phyloP scores from a whole-genome alignment of 306 rosid genomes.

The Cucumis sativus region DNA sequence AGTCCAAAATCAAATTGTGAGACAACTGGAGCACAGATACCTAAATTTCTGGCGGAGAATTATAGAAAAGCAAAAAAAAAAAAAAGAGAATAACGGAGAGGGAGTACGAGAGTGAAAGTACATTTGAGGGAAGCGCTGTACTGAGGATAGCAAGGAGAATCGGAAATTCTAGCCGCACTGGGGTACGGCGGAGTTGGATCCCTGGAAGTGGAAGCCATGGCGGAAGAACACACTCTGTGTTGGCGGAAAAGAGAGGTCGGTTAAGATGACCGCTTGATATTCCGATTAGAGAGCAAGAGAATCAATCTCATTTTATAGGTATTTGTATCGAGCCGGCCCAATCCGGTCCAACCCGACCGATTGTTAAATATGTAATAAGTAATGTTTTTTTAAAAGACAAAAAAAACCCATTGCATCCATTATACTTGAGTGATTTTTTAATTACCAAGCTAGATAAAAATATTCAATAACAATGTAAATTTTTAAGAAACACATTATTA shows the following conservation, averaged over 20 bases:
- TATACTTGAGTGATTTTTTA: too few relatives aligned
- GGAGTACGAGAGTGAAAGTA: neutral
- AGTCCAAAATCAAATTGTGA: neutral
- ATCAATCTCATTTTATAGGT: neutral
- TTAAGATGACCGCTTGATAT: neutral
- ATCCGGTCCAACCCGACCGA: neutral
- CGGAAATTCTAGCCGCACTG: constrained; percentile 67
- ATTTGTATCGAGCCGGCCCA: neutral
- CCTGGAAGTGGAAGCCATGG: constrained; percentile 48
- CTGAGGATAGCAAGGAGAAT: constrained; percentile 76
- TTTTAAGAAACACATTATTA: too few relatives aligned
- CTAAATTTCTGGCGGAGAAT: neutral
- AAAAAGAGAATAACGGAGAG: neutral
- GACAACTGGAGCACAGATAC: neutral
- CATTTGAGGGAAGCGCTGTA: constrained; percentile 88
- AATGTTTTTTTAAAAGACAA: too few relatives aligned
- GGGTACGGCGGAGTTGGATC: constrained; percentile 42
- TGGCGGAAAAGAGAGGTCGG: neutral
- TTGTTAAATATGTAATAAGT: too few relatives aligned
- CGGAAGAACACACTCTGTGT: neutral
- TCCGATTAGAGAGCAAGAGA: neutral
- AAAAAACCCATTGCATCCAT: too few relatives aligned
- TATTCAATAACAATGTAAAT: too few relatives aligned
- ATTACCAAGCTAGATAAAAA: too few relatives aligned
- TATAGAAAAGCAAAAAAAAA: neutral